Evolutionary conservation across 192 early-diverging fungal species (phyloP).

Genomic region (Fimicolochytrium jonesii): DNA sequence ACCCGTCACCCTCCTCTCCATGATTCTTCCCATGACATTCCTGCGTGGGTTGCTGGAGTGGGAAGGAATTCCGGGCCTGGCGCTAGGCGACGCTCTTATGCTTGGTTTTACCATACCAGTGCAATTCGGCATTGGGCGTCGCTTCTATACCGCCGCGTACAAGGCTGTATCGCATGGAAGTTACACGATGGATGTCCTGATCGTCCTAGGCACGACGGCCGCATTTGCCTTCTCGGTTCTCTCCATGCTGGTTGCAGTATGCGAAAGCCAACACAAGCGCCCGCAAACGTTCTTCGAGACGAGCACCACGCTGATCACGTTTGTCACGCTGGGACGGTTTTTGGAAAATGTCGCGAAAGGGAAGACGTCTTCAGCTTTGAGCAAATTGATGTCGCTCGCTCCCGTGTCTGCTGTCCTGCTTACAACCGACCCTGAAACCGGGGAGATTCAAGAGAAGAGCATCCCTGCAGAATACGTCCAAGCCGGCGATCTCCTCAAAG

Average conservation of each 20-base stretch:
- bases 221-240: conserved; percentile 81
- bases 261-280: conserved; percentile 22
- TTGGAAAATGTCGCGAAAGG: conserved; percentile 95
- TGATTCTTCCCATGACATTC: conserved; percentile 61
- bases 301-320: conserved; percentile 83
- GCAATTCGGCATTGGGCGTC: conserved; percentile 81
- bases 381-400: conserved; percentile 82
- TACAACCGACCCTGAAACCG: conserved; percentile 33
- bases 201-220: conserved; percentile 79
- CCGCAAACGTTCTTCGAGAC: conserved; percentile 95
- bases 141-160: conserved; percentile 76
- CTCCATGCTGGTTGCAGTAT: conserved; percentile 59
- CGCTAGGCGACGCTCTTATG: conserved; percentile 61
- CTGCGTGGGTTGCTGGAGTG: conserved; percentile 18
- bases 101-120: conserved; percentile 82
- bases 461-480: conserved; percentile 87
- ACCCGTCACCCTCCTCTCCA: conserved; percentile 76
- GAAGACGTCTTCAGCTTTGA: conserved; percentile 82
- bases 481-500: conserved; percentile 76
- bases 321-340: conserved; percentile 89
- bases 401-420: conserved; percentile 60
- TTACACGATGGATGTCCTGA: conserved; percentile 96
- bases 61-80: conserved; percentile 60
- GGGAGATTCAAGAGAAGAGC: conserved; percentile 50
- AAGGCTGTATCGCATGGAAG: conserved; percentile 74